A percentile compares a stretch with the other conserved stretches of the same genome.
Evolutionary conservation across 495 filamentous ascomycete genomes (phyloP).

Genomic region (Trypethelium eluteriae): DNA sequence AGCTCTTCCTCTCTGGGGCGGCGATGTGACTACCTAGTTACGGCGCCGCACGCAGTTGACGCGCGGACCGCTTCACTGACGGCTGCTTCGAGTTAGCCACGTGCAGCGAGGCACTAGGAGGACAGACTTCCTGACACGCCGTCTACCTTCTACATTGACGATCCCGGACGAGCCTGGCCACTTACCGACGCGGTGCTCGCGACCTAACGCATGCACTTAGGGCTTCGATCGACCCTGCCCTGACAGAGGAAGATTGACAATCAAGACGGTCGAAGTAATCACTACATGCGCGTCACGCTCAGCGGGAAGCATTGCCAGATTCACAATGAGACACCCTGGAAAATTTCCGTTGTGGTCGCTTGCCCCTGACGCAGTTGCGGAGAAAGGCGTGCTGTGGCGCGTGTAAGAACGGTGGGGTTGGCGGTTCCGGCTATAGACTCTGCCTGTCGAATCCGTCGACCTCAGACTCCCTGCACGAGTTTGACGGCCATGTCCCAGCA

Average conservation of each 20-base stretch:
- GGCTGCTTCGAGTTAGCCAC: slow-evolving; percentile 4
- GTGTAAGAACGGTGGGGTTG: too few species aligned
- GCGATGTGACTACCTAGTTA: background rate
- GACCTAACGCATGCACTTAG: background rate
- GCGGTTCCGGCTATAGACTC: too few species aligned
- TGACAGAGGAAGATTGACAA: background rate
- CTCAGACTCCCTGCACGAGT: too few species aligned
- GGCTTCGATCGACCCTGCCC: too few species aligned
- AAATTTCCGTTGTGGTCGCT: background rate
- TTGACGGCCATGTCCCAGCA: too few species aligned
- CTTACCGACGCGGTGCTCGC: background rate
- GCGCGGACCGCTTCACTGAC: background rate
- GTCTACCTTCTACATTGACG: background rate
- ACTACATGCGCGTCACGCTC: background rate
- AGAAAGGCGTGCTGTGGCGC: background rate
- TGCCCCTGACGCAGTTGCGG: background rate
- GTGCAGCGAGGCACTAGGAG: background rate
- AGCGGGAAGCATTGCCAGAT: background rate
- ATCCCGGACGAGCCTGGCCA: background rate
- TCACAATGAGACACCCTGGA: background rate
- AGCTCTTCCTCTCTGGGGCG: background rate
- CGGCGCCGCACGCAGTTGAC: background rate
- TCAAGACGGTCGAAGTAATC: background rate
- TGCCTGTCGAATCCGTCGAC: too few species aligned
- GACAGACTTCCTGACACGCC: background rate